These are phyloP conservation scores for Penicillium sp. DNA, from an alignment of 2,329 filamentous ascomycete genomes.

Conservation along the genomic window DNA sequence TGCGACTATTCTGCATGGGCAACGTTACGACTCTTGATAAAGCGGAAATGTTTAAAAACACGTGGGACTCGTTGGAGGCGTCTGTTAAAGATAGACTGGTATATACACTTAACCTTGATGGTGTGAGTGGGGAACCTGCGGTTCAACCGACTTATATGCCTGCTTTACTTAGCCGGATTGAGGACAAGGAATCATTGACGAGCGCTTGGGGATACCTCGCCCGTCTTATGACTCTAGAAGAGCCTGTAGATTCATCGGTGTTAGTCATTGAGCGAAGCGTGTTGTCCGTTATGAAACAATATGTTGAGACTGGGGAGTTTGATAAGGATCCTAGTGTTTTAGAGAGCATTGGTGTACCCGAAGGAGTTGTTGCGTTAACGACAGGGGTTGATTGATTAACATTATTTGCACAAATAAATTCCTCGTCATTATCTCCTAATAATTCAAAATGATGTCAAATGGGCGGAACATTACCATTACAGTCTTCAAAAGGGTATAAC, in stretches of 20 bases:
- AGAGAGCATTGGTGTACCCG: conserved; percentile 10
- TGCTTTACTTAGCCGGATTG: conserved; percentile 10
- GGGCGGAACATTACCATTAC: not conserved
- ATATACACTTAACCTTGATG: conserved; percentile 12
- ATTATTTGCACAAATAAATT: not conserved
- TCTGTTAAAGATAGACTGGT: conserved; percentile 1
- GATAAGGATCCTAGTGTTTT: conserved; percentile 11
- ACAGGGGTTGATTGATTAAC: not conserved
- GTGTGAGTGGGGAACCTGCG: conserved; percentile 8
- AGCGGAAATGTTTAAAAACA: conserved; percentile 9
- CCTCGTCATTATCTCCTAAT: not conserved
- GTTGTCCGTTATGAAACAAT: conserved; percentile 8
- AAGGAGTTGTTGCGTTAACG: conserved; percentile 4
- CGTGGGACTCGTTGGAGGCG: conserved; percentile 6
- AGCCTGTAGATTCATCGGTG: conserved; percentile 3
- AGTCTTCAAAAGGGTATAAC: not conserved
- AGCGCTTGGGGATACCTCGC: conserved; percentile 8
- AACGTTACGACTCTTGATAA: conserved; percentile 10
- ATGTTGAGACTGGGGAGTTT: conserved; percentile 12
- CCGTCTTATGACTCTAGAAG: conserved; percentile 8
- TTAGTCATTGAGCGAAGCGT: conserved; percentile 17
- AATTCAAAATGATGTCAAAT: not conserved
- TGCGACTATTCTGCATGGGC: conserved; percentile 16
- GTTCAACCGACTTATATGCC: conserved; percentile 17
- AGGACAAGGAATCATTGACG: not conserved